These are phyloP conservation scores for Didymella glomerata DNA, from an alignment of 2,329 filamentous ascomycete species.

Conservation along the genomic window DNA sequence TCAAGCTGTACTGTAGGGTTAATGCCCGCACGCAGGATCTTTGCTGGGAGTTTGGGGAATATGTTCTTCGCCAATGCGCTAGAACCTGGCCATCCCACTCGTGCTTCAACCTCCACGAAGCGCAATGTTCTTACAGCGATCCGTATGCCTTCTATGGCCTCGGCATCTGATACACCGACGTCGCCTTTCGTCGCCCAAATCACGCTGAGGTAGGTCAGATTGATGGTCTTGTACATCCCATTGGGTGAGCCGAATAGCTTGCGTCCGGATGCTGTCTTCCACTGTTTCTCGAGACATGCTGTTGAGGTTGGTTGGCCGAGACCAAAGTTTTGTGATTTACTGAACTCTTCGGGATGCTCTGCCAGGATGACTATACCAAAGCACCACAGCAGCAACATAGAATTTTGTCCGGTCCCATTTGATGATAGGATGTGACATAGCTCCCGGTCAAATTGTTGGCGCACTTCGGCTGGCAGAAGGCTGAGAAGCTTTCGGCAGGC, in stretches of 20 bases:
- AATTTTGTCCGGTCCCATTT: slow-evolving; percentile 31
- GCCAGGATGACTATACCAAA: slow-evolving; percentile 44
- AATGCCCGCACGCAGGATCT: slow-evolving; percentile 34
- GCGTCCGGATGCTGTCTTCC: slow-evolving; percentile 42
- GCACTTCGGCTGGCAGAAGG: slow-evolving; percentile 33
- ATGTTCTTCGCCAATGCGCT: slow-evolving; percentile 28
- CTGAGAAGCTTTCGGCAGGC: slow-evolving; percentile 44
- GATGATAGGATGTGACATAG: slow-evolving; percentile 41
- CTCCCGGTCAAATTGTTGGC: slow-evolving; percentile 39
- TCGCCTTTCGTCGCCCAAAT: slow-evolving; percentile 41
- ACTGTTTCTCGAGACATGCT: slow-evolving; percentile 27
- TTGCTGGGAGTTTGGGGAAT: slow-evolving; percentile 41
- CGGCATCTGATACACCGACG: slow-evolving; percentile 34
- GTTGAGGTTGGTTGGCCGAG: slow-evolving; percentile 15
- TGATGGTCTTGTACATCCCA: slow-evolving; percentile 41
- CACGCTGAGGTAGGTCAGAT: slow-evolving; percentile 42
- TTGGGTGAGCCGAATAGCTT: slow-evolving; percentile 43
- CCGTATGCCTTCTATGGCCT: slow-evolving; percentile 43
- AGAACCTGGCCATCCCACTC: slow-evolving; percentile 36
- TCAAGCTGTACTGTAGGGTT: slow-evolving; percentile 40
- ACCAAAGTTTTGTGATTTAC: not conserved
- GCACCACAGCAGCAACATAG: slow-evolving; percentile 45
- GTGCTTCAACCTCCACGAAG: slow-evolving; percentile 31
- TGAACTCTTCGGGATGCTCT: slow-evolving; percentile 32
- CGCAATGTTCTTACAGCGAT: slow-evolving; percentile 44